These are phyloP conservation scores for Didymella sp. DNA, from an alignment of 2,329 filamentous ascomycete genomes.

Conservation along the genomic window DNA sequence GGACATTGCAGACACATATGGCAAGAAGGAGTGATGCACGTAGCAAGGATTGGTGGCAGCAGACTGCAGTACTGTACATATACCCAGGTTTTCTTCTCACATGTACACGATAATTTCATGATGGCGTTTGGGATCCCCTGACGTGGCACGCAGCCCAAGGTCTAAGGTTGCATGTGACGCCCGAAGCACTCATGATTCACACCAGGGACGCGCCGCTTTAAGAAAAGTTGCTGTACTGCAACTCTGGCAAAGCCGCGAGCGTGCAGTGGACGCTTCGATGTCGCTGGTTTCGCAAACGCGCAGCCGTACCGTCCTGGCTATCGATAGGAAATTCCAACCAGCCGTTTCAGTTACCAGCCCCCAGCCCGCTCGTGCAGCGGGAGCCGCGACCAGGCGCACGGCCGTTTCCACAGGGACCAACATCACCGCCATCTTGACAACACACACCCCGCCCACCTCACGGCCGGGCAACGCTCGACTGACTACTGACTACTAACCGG, in stretches of 20 bases:
- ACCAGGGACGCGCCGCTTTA: not conserved
- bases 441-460: slow-evolving; percentile 33
- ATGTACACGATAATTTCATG: slow-evolving; percentile 6
- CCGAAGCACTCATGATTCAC: slow-evolving; percentile 3
- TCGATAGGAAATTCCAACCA: not conserved
- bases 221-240: not conserved
- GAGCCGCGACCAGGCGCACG: slow-evolving; percentile 16
- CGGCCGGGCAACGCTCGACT: slow-evolving; percentile 23
- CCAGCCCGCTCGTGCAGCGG: not conserved
- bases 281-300: not conserved
- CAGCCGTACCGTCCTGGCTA: not conserved
- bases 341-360: not conserved
- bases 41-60: slow-evolving; percentile 1
- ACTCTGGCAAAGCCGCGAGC: not conserved
- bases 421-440: slow-evolving; percentile 25
- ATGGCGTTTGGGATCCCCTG: slow-evolving; percentile 13
- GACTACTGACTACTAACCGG: slow-evolving; percentile 41
- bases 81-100: slow-evolving; percentile 19
- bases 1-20: slow-evolving; percentile 20
- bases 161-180: slow-evolving; percentile 13
- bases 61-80: slow-evolving; percentile 36
- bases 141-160: slow-evolving; percentile 15
- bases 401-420: slow-evolving; percentile 20
- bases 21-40: slow-evolving; percentile 9
- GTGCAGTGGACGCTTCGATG: not conserved